Evolutionary conservation across 1,284 basidiomycete species (phyloP), one percentile per base, ranked within the genome.

Genomic region (Cutaneotrichosporon sp.): DNA sequence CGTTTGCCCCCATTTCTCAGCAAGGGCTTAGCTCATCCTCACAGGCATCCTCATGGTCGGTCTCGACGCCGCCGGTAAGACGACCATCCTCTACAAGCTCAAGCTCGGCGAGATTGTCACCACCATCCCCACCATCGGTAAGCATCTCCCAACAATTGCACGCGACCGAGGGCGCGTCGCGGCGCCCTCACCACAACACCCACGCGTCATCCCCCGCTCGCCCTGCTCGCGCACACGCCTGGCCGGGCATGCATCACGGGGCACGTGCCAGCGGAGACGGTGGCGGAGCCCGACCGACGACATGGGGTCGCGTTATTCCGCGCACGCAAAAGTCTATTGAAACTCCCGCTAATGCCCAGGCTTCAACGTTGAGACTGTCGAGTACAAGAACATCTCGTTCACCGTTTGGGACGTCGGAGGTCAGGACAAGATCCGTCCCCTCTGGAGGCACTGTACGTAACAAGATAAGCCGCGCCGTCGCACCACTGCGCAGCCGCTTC

Each of bases 371-470:
- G 97, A 99, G 84, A 99, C 97, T 13, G 97, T 99, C 70, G 97
- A 95, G 70, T 99, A 99, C 84, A 98, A 98, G 86, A 99, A 99
- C 76, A 95, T 99, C 78, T 97, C 96, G 78, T 99, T 99, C 86
- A 99, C 97, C 75, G 97, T 99, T 30, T 99, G 97, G 97, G 97
- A 99, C 81, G 97, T 99, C 64, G 97, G 97, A 80, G 97, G 95
- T 46, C 95, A 98, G 82, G 95, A 97, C 84, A 97, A 97, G 86
- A 97, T 97, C 76, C 86, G 97, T 69, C 97, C 97, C 56, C 85
- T 99, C 61, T 99, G 96, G 96, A 86, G 97, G 81, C 96, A 98
- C 63, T 67, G 64, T 65, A 40, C 56, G 56, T 58, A 32, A n/a
- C 13, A 52, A 52, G 11, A 7, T 6, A 52, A 36, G 34, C 34